Base-by-base conservation (phyloP, 352 stramenopile genomes). In the Pythium apleroticum region DNA sequence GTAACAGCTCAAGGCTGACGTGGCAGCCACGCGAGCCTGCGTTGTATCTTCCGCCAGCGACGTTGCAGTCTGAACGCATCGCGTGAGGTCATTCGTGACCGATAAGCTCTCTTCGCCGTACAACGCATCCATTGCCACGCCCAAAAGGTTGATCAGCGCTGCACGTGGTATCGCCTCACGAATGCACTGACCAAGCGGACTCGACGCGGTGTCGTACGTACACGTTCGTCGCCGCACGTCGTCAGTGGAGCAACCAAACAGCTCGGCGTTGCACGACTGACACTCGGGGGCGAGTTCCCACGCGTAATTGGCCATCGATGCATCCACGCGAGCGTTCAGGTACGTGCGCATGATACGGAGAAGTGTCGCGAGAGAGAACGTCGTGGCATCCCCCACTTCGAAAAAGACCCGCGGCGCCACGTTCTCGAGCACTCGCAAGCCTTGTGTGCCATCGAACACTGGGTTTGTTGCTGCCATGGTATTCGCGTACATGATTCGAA, bases 251-350 rank as follows among this genome's bases (percentile, higher is more conserved):
- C 65, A 72, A 1, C 65, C 59, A 19, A 52, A 67, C 10, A 72
- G 31, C n/a, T 15, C 7, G 0, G 59, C 65, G 14, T 39, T 56
- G 30, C 58, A 68, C 22, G 45, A 15, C 4, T 53, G 10, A 19
- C 65, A 72, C 30, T 72, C 53, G 4, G 45, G 46, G 11, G 59
- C 43, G 22, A 65, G 53, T 1, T 35, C 3, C 65, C 65, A 72
- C 17, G 37, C 2, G 28, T 63, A 35, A 4, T 64, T 56, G 6
- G 25, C 52, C 4, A 22, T 52, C 9, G 52, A 22, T 1, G 17
- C 25, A 4, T 20, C n/a, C 28, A 30, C 37, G 14, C 10, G 17
- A 31, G 35, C 9, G 20, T n/a, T 60, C 15, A 43, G 9, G 20
- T 49, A 59, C 4, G 53, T 43, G 1, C 27, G 20, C 1, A 68